Conservation (phyloP, 345 rosid species). For the Eucalyptus victrix region DNA sequence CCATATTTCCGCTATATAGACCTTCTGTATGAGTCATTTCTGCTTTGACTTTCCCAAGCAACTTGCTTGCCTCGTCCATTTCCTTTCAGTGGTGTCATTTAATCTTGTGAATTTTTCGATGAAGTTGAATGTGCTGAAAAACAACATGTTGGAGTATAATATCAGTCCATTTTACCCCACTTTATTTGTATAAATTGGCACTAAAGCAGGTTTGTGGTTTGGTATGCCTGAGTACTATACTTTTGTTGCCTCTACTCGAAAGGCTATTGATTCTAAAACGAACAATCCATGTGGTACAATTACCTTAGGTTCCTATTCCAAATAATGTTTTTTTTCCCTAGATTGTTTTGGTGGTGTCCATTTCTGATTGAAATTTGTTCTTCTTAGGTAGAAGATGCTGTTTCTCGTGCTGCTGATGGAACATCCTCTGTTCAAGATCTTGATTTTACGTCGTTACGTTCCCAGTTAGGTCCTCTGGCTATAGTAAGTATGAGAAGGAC, state of each 20-base stretch:
- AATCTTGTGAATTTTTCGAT: background rate
- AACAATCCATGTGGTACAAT: background rate
- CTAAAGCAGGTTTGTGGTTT: background rate
- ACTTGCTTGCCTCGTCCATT: background rate
- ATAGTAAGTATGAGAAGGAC: constrained; percentile 43
- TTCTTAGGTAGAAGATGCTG: constrained; percentile 71
- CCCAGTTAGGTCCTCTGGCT: constrained; percentile 81
- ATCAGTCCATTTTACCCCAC: background rate
- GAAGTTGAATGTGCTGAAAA: background rate
- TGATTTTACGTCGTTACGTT: constrained; percentile 58
- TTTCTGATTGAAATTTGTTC: background rate
- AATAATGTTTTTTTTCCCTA: background rate
- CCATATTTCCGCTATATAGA: background rate
- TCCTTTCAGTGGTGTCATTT: background rate
- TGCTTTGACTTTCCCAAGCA: background rate
- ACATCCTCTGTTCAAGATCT: constrained; percentile 53
- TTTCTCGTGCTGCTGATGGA: constrained; percentile 76
- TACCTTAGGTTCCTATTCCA: background rate
- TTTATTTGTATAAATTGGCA: background rate
- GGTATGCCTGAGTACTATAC: background rate
- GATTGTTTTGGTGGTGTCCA: background rate
- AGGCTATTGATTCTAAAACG: background rate
- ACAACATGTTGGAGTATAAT: background rate
- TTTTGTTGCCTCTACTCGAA: background rate
- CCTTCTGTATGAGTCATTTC: background rate